Base-by-base conservation (phyloP, 2,329 filamentous ascomycete species). In the Fusarium penzigii region DNA sequence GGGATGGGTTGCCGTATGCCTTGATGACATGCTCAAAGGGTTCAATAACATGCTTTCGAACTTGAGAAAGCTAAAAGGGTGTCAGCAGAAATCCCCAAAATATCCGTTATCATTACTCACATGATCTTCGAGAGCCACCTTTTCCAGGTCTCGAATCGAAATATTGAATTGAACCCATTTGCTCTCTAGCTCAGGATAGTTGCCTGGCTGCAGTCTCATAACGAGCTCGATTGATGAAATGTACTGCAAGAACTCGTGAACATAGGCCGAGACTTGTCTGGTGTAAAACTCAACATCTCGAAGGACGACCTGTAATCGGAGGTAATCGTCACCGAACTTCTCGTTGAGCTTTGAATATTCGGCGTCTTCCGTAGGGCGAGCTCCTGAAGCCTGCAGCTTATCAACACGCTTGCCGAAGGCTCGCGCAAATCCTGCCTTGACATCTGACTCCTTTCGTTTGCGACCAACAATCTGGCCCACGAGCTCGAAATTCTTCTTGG, bases 241-340 rank as follows among this genome's bases (percentile, higher is more conserved):
- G 58, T 93, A 89, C 54, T 90, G 86, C 44, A 92, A 82, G 63
- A 96, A 92, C 59, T 90, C 87, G 52, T 88, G 84, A 45, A 96
- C 87, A 57, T 90, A 91, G n/a, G 82, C 83, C 9, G 88, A 84
- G 4, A 90, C 85, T 51, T 92, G 87, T n/a, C 88, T 83, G 5
- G 91, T 87, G 70, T 97, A 97, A 64, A 87, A 91, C 66, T 97
- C 91, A n/a, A 96, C 88, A 69, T 97, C 94, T 52, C 92, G 86
- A 65, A 95, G 85, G 40, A 97, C 90, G 39, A 99, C 89, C 67
- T 97, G 93, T 29, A 97, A 76, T 54, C 93, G 88, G 56, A 97
- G 87, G 70, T 92, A 97, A 69, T 97, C 92, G 56, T 96, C 91
- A 32, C 90, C 88, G 65, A 96, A 97, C 65, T 86, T 90, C 67